Evolutionary conservation across 2,329 filamentous ascomycete species (phyloP).

Genomic region (Chrysoporthe austroafricana): DNA sequence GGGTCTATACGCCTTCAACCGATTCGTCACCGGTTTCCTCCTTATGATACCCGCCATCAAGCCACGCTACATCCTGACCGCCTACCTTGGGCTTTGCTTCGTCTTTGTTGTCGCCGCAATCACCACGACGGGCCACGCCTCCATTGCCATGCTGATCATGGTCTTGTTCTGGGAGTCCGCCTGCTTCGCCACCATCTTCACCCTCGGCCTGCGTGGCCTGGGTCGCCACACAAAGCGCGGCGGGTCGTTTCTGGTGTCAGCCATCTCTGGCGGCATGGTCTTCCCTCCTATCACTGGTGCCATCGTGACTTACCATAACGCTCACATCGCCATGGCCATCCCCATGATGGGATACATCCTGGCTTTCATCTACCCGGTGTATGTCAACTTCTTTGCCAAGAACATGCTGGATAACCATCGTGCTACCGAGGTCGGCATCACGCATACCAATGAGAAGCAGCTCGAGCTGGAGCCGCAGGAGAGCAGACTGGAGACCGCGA

Average conservation of each 20-base stretch:
- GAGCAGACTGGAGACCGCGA: constrained; percentile 19
- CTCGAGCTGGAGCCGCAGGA: constrained; percentile 35
- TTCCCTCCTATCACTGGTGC: constrained; percentile 57
- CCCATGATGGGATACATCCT: constrained; percentile 38
- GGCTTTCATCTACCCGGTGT: constrained; percentile 37
- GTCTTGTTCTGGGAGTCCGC: constrained; percentile 62
- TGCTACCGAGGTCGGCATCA: constrained; percentile 35
- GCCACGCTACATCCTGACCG: constrained; percentile 58
- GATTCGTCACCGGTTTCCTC: constrained; percentile 58
- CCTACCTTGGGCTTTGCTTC: constrained; percentile 56
- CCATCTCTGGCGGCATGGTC: constrained; percentile 58
- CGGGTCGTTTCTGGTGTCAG: constrained; percentile 56
- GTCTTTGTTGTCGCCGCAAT: constrained; percentile 60
- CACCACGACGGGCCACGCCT: constrained; percentile 51
- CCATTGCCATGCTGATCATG: constrained; percentile 58
- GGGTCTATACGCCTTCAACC: constrained; percentile 61
- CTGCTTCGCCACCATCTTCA: constrained; percentile 64
- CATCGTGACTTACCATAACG: constrained; percentile 25
- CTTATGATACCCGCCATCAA: constrained; percentile 56
- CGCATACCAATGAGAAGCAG: constrained; percentile 32
- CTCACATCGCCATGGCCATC: constrained; percentile 36
- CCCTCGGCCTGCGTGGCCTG: constrained; percentile 59
- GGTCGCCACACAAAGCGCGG: constrained; percentile 60
- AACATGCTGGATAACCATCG: constrained; percentile 38
- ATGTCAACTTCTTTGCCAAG: constrained; percentile 38